phyloP scores from a whole-genome alignment of 2,329 filamentous ascomycete genomes.

The Penicillium brevicompactum region DNA sequence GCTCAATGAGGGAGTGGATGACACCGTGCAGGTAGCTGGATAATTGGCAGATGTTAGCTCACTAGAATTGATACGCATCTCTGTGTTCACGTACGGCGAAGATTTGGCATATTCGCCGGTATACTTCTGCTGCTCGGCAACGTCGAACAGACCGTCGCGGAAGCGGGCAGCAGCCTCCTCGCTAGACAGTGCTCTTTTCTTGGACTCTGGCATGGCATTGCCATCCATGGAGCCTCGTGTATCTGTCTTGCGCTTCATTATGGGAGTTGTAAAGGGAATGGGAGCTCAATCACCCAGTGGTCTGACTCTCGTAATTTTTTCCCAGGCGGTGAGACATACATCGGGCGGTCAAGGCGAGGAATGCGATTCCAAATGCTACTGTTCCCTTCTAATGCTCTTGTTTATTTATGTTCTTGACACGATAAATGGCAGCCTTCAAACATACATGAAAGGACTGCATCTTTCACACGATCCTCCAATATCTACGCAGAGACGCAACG shows the following conservation, averaged over 20 bases:
- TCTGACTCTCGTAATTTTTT: slow-evolving; percentile 22
- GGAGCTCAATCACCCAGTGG: slow-evolving; percentile 7
- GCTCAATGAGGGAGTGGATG: slow-evolving; percentile 78
- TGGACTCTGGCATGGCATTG: slow-evolving; percentile 38
- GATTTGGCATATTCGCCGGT: slow-evolving; percentile 46
- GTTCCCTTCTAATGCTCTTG: background rate
- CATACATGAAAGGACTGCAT: background rate
- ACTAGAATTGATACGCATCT: background rate
- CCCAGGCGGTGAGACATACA: slow-evolving; percentile 18
- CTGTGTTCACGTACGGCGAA: slow-evolving; percentile 39
- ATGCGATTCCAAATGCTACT: background rate
- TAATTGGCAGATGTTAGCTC: background rate
- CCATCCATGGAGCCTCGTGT: slow-evolving; percentile 29
- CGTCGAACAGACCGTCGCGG: slow-evolving; percentile 47
- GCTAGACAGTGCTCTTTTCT: slow-evolving; percentile 43
- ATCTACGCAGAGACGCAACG: background rate
- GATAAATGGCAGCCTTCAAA: background rate
- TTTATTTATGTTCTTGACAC: background rate
- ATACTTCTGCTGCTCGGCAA: slow-evolving; percentile 44
- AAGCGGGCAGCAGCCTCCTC: slow-evolving; percentile 45
- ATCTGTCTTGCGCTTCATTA: slow-evolving; percentile 50
- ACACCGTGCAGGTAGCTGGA: slow-evolving; percentile 85
- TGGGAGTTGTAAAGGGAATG: slow-evolving; percentile 7
- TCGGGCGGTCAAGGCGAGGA: slow-evolving; percentile 3
- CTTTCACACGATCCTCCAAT: background rate